Percentiles rank a stretch among this genome's conserved stretches.
Conservation (phyloP, 208 protist species). For the Leishmania martiniquensis region DNA sequence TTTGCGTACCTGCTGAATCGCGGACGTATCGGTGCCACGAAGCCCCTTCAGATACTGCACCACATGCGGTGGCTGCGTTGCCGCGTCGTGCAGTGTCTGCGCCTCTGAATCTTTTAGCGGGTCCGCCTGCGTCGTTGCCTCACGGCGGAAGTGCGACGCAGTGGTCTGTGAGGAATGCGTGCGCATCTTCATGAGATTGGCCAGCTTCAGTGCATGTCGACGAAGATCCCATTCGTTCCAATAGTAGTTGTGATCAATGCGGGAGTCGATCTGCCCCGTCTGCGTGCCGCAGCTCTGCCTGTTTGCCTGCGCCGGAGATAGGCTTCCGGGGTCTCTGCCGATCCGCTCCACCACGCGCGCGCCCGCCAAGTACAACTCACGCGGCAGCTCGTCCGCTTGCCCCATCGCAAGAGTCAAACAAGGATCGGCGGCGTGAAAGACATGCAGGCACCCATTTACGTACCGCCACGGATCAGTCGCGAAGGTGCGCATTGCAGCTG, state of each 20-base stretch:
- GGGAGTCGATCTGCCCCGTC: conserved; percentile 88
- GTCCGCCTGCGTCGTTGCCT: conserved; percentile 81
- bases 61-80: conserved; percentile 75
- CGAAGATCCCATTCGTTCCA: conserved; percentile 95
- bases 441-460: conserved; percentile 38
- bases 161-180: conserved; percentile 87
- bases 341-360: conserved; percentile 41
- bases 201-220: conserved; percentile 89
- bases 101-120: conserved; percentile 65
- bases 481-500: conserved; percentile 49
- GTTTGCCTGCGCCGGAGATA: background rate
- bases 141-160: conserved; percentile 82
- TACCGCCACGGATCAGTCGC: conserved; percentile 51
- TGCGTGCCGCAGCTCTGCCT: conserved; percentile 62
- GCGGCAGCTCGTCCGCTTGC: conserved; percentile 50
- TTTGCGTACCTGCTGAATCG: conserved; percentile 81
- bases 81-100: conserved; percentile 86
- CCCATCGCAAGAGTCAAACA: conserved; percentile 63
- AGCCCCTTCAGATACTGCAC: conserved; percentile 92
- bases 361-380: conserved; percentile 84
- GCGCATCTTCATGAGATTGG: conserved; percentile 88
- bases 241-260: conserved; percentile 90
- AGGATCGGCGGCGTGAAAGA: conserved; percentile 45
- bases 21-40: conserved; percentile 72
- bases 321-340: conserved; percentile 1